Evolutionary conservation across 495 filamentous ascomycete species (phyloP).

Genomic region (Bathelium albidoporum): DNA sequence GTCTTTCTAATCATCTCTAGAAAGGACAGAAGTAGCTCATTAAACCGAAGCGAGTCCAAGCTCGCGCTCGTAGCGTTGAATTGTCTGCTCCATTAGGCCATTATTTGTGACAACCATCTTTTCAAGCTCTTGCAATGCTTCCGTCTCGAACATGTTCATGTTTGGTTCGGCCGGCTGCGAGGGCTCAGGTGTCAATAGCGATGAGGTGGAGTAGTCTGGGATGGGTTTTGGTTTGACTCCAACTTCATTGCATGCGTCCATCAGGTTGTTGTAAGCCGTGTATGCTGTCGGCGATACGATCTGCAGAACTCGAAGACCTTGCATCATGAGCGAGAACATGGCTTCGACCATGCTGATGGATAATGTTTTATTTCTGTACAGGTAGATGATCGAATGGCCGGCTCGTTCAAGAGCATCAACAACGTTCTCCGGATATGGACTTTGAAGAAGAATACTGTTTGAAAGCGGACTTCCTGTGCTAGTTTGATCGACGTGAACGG

Average conservation of each 20-base stretch:
- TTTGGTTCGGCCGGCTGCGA: background rate
- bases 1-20: background rate
- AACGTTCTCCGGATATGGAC: background rate
- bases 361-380: conserved; percentile 1
- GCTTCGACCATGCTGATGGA: background rate
- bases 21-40: background rate
- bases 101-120: background rate
- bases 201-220: background rate
- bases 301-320: background rate
- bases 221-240: conserved; percentile 1
- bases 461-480: background rate
- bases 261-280: background rate
- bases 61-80: background rate
- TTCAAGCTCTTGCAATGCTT: background rate
- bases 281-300: background rate
- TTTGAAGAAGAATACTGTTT: conserved; percentile 2
- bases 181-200: background rate
- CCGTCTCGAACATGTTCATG: background rate
- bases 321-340: conserved; percentile 1
- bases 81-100: background rate
- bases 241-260: background rate
- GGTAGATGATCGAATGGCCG: background rate
- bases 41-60: background rate
- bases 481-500: background rate
- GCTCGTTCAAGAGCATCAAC: background rate